Conservation (phyloP, 352 stramenopile genomes). For the Lagenidium sp. region DNA sequence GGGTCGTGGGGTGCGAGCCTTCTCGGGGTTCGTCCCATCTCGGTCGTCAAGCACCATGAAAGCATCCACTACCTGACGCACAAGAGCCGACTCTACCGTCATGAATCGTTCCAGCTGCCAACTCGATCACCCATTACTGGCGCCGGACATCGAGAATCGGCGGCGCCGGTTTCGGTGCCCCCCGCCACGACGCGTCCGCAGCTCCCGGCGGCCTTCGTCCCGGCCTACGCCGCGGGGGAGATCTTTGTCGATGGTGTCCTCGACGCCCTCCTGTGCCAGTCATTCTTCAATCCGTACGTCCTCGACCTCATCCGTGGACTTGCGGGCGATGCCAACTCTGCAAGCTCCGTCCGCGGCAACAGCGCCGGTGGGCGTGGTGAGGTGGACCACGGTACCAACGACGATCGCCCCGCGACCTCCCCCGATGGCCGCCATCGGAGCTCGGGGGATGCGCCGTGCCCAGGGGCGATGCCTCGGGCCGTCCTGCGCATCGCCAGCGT, state of each 20-base stretch:
- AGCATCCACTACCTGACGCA: constrained; percentile 49
- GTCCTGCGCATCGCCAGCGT: constrained; percentile 25
- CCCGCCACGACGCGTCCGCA: constrained; percentile 15
- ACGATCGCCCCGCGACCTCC: not conserved
- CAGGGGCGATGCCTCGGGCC: not conserved
- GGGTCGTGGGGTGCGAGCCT: not conserved
- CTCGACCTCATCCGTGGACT: constrained; percentile 47
- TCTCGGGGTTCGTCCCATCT: constrained; percentile 2
- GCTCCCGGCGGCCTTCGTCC: constrained; percentile 23
- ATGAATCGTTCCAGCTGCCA: constrained; percentile 1
- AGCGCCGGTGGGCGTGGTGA: not conserved
- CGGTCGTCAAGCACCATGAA: constrained; percentile 39
- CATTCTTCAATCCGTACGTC: constrained; percentile 67
- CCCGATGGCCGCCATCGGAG: not conserved
- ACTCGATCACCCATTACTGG: not conserved
- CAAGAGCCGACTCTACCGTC: constrained; percentile 21
- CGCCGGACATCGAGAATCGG: not conserved
- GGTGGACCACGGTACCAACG: not conserved
- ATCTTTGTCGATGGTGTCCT: constrained; percentile 53
- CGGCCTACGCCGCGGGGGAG: constrained; percentile 41
- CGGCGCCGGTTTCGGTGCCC: constrained; percentile 1
- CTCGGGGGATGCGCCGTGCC: not conserved
- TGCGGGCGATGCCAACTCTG: constrained; percentile 32
- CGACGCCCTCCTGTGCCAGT: constrained; percentile 56
- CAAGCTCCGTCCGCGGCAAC: constrained; percentile 21